These are phyloP conservation scores for Macroventuria anomochaeta DNA, from an alignment of 2,329 filamentous ascomycete genomes.

Conservation along the genomic window DNA sequence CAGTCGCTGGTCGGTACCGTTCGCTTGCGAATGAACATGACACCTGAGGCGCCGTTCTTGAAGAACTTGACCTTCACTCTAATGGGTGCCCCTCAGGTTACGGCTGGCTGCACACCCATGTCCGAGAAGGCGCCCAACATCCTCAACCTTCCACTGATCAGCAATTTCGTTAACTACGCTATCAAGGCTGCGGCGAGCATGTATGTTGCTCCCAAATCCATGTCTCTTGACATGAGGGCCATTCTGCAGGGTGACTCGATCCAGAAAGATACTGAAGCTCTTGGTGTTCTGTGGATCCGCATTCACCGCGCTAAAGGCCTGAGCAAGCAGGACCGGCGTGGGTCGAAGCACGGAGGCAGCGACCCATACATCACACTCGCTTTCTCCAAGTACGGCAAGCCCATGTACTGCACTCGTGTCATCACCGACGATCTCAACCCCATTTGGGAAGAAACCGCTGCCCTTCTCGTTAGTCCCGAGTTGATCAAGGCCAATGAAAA, in stretches of 20 bases:
- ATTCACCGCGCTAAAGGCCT: constrained; percentile 88
- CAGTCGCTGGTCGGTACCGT: constrained; percentile 88
- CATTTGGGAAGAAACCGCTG: constrained; percentile 86
- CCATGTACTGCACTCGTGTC: constrained; percentile 95
- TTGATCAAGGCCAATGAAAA: constrained; percentile 94
- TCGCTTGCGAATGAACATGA: constrained; percentile 80
- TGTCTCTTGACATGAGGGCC: constrained; percentile 89
- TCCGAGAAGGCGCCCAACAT: constrained; percentile 89
- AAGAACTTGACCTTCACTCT: constrained; percentile 92
- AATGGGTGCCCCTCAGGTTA: constrained; percentile 90
- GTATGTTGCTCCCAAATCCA: constrained; percentile 93
- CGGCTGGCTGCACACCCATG: constrained; percentile 90
- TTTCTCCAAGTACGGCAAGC: constrained; percentile 96
- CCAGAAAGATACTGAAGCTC: constrained; percentile 83
- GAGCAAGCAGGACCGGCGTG: constrained; percentile 87
- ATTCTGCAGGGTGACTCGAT: constrained; percentile 92
- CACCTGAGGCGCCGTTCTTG: constrained; percentile 88
- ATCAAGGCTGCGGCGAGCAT: constrained; percentile 83
- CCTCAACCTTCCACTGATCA: constrained; percentile 88
- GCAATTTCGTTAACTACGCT: constrained; percentile 95
- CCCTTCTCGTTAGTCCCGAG: constrained; percentile 84
- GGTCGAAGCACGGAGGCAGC: constrained; percentile 83
- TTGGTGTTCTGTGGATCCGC: constrained; percentile 90
- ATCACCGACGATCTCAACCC: constrained; percentile 95
- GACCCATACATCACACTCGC: constrained; percentile 95